Evolutionary conservation across 2,329 filamentous ascomycete species (phyloP).

Genomic region (Aspergillus ochraceoroseus): DNA sequence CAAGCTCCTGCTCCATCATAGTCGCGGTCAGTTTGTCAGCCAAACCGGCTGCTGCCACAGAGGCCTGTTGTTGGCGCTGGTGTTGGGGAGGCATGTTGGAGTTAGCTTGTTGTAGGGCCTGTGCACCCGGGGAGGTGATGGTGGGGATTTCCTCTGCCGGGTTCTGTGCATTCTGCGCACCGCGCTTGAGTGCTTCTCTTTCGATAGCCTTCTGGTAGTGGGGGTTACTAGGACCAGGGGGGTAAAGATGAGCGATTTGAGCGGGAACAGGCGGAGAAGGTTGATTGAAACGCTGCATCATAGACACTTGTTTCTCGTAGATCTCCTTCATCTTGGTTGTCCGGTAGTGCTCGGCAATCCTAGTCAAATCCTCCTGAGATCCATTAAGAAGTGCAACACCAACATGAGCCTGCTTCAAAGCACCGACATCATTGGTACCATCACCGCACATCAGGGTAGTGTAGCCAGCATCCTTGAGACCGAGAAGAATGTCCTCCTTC

Average conservation of each 20-base stretch:
- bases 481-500: conserved; percentile 96
- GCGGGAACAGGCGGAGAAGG: conserved; percentile 85
- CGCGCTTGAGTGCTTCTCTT: conserved; percentile 75
- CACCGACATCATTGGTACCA: conserved; percentile 96
- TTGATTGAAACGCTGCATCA: conserved; percentile 96
- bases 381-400: conserved; percentile 95
- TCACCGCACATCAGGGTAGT: conserved; percentile 98
- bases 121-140: conserved; percentile 62
- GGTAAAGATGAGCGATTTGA: conserved; percentile 89
- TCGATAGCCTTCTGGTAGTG: conserved; percentile 89
- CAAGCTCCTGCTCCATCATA: conserved; percentile 87
- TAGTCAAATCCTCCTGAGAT: conserved; percentile 81
- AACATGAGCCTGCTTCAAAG: conserved; percentile 95
- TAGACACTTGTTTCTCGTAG: conserved; percentile 87
- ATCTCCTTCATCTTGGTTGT: conserved; percentile 98
- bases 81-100: conserved; percentile 50
- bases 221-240: conserved; percentile 85
- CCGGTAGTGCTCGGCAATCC: conserved; percentile 87
- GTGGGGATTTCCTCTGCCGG: conserved; percentile 58
- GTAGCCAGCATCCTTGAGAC: conserved; percentile 93
- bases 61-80: conserved; percentile 53
- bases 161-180: conserved; percentile 50
- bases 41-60: conserved; percentile 68
- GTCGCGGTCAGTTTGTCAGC: conserved; percentile 79
- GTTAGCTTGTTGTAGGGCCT: conserved; percentile 51